Evolutionary conservation across 1,139 yeast genomes (phyloP), one percentile per base, ranked within the genome.

Genomic region (Saccharomycopsis hybrid): DNA sequence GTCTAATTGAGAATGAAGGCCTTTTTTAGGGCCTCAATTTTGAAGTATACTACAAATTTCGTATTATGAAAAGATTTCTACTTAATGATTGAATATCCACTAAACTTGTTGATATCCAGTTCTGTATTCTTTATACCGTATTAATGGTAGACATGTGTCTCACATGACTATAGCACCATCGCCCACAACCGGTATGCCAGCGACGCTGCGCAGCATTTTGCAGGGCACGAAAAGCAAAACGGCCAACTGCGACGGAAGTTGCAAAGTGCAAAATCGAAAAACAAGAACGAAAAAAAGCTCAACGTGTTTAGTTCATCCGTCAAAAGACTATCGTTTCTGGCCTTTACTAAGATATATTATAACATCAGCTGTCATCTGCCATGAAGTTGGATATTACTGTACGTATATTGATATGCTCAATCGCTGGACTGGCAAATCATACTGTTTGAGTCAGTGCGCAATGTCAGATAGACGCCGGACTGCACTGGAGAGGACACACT

Each of bases 321-420:
- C 11, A 7, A 7, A 7, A 31, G 7, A 11, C 35, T 31, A 8
- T 7, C 11, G 35, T 11, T 7, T 31, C 11, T 31, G 35, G 11
- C 11, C 35, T 11, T 31, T 31, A 8, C 11, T 8, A 11, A 8
- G 35, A 7, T 31, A 7, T 11, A 31, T 11, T 7, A 8, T 11
- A 8, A 31, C 35, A 11, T 11, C 35, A 31, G 11, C 35, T 31
- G 7, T 7, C 35, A 13, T 5, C 28, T 42, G 30, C 41, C 9
- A 43, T 43, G 46, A 33, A 43, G 31, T 43, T 43, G 46, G 41
- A 43, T 35, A 43, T 43, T 13, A 43, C 24, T 9, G 46, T 43
- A 29, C n/a, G 46, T 43, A 18, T 18, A 18, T 18, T 18, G 18
- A 18, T 18, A 18, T 18, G 18, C 18, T 18, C 18, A 18, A 18